phyloP scores from a whole-genome alignment of 192 early-diverging fungal species.

The Diversispora eburnea region DNA sequence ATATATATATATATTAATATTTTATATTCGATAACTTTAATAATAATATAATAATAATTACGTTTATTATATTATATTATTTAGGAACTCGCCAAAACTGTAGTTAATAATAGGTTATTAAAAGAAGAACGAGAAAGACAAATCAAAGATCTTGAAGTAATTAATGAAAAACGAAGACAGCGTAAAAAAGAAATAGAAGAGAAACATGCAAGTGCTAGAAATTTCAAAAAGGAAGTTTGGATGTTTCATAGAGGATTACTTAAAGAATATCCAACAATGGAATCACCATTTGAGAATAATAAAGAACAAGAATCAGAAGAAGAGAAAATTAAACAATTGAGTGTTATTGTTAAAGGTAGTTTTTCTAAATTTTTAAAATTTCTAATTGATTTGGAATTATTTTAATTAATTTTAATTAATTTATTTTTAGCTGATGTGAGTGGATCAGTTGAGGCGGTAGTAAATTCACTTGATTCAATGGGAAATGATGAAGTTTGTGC shows the following conservation, averaged over 20 bases:
- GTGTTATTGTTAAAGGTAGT: slow-evolving; percentile 68
- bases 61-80: slow-evolving; percentile 5
- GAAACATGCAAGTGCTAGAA: slow-evolving; percentile 48
- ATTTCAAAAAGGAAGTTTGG: slow-evolving; percentile 59
- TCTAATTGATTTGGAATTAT: not conserved
- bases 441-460: slow-evolving; percentile 87
- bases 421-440: slow-evolving; percentile 72
- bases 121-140: slow-evolving; percentile 59
- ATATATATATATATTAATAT: not conserved
- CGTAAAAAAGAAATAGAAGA: slow-evolving; percentile 49
- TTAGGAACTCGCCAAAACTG: slow-evolving; percentile 71
- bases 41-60: too few relatives aligned
- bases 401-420: slow-evolving; percentile 8
- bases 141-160: slow-evolving; percentile 62
- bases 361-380: not conserved
- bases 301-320: slow-evolving; percentile 39
- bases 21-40: not conserved
- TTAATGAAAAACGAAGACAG: slow-evolving; percentile 71
- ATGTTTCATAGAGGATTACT: slow-evolving; percentile 64
- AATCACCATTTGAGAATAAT: slow-evolving; percentile 28
- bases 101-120: slow-evolving; percentile 62
- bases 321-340: slow-evolving; percentile 46
- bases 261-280: slow-evolving; percentile 48
- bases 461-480: slow-evolving; percentile 69
- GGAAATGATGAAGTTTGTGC: slow-evolving; percentile 73